Base-by-base conservation (phyloP, 2,329 filamentous ascomycete genomes). In the Pestalotiopsis sp. region DNA sequence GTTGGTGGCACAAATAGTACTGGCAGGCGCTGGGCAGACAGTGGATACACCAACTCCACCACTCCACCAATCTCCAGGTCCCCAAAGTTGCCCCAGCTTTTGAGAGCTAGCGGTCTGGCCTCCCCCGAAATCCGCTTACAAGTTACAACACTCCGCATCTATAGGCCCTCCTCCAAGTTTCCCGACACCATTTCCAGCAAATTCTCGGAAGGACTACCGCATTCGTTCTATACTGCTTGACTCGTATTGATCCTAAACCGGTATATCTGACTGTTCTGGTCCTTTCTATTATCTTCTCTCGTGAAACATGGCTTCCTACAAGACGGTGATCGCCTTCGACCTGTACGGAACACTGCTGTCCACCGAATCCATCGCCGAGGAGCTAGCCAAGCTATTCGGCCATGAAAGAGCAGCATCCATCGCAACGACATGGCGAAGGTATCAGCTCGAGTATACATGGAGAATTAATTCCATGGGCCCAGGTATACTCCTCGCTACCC, bases 361-460 rank as follows among this genome's bases (percentile, higher is more conserved):
- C 11, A 93, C 92, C 1, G 87, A 89, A 58, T 92, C 90, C 38
- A 92, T 94, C 70, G 85, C 86, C 6, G 80, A 84, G 45, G 83
- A 90, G 69, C 81, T 94, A 13, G 84, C 85, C 17, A 79, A 81
- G 40, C 79, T 90, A 68, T 89, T 89, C 73, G 89, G 87, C 6
- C 77, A 86, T 38, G 87, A 89, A 4, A 85, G 86, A 72, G 89
- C 90, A 2, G 79, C 83, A 27, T 78, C 78, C 0, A 83, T 94
- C 40, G 88, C 91, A 4, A 78, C 84, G 17, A 78, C 87, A 74
- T 93, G 92, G 87, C 84, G 92, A 68, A 85, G 86, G 38, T 91
- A 91, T 75, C 92, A 94, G 78, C 82, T 94, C 9, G 92, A 94
- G 78, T 95, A 94, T 74, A 93, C 92, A 52, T 94, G 91, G 91